phyloP scores from a whole-genome alignment of 164 flowering plant species.

The Annona cherimola region DNA sequence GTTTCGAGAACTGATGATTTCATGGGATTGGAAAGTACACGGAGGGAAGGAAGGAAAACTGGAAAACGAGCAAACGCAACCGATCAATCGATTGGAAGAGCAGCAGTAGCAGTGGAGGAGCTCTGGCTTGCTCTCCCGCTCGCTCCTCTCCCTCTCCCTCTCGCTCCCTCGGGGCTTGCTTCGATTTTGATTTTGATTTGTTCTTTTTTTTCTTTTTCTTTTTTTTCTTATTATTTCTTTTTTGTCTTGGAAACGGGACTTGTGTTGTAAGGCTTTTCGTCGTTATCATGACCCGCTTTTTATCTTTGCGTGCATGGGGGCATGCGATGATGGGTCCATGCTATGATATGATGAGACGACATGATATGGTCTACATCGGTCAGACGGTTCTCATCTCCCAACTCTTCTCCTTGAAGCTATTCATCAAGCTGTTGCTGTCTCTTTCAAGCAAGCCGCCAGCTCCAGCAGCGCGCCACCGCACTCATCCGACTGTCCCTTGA shows the following conservation, averaged over 20 bases:
- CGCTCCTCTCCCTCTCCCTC: not conserved
- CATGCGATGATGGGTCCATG: constrained; percentile 9
- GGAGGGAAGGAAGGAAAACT: constrained; percentile 1
- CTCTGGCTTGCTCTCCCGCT: no score
- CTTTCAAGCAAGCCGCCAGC: no score
- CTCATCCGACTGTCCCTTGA: no score
- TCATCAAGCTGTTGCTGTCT: not conserved
- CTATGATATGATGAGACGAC: not conserved
- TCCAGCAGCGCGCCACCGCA: no score
- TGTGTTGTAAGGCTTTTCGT: constrained; percentile 34
- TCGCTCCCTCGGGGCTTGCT: not conserved
- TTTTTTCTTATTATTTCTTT: not conserved
- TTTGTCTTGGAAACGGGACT: constrained; percentile 4
- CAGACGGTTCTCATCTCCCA: constrained; percentile 7
- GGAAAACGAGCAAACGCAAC: constrained; percentile 1
- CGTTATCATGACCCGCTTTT: constrained; percentile 41
- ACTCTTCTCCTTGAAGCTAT: constrained; percentile 20
- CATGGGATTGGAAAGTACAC: constrained; percentile 21
- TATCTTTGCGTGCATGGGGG: constrained; percentile 45
- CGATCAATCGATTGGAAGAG: no score
- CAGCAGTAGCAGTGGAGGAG: no score
- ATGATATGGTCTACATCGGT: constrained; percentile 10
- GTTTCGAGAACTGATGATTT: constrained; percentile 38
- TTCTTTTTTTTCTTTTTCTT: not conserved
- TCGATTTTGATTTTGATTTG: not conserved